These are phyloP conservation scores for Hypomontagnella monticulosa DNA, from an alignment of 495 filamentous ascomycete species.

Conservation along the genomic window DNA sequence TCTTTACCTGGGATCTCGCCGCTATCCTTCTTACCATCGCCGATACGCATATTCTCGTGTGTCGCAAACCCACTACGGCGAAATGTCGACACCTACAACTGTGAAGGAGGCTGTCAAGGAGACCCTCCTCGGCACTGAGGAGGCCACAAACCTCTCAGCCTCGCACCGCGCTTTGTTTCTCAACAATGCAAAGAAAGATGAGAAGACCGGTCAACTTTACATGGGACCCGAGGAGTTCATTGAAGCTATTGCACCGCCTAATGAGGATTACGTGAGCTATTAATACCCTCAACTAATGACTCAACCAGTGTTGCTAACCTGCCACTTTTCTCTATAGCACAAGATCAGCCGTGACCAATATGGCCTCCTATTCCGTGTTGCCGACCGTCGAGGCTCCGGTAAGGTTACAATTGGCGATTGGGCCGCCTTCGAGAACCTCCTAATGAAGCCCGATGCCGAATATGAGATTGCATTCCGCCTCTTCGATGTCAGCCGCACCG, in stretches of 20 bases:
- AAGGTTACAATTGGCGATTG: slow-evolving; percentile 84
- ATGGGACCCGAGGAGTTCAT: slow-evolving; percentile 89
- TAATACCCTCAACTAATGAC: not conserved
- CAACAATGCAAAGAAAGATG: slow-evolving; percentile 78
- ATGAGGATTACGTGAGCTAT: slow-evolving; percentile 86
- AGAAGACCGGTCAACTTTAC: slow-evolving; percentile 76
- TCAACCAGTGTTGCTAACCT: slow-evolving; percentile 20
- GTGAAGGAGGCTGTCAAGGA: slow-evolving; percentile 81
- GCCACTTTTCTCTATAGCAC: slow-evolving; percentile 67
- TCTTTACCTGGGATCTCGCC: slow-evolving; percentile 2
- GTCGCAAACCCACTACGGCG: slow-evolving; percentile 28
- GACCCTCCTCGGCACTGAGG: slow-evolving; percentile 72
- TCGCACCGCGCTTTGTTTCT: slow-evolving; percentile 78
- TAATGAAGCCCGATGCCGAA: slow-evolving; percentile 94
- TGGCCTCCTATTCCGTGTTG: slow-evolving; percentile 87
- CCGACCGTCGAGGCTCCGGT: slow-evolving; percentile 77
- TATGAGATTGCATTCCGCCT: slow-evolving; percentile 98
- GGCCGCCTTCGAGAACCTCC: slow-evolving; percentile 90
- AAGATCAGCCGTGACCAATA: slow-evolving; percentile 97
- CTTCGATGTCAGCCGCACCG: slow-evolving; percentile 85
- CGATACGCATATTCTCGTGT: slow-evolving; percentile 8
- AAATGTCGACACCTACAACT: slow-evolving; percentile 53
- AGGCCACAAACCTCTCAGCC: slow-evolving; percentile 68
- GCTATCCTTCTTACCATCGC: slow-evolving; percentile 1
- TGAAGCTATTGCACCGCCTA: slow-evolving; percentile 84